Percentiles rank a stretch among this genome's conserved stretches.
Evolutionary conservation across 306 rosid genomes (phyloP).

Genomic region (Pyrus pyrifolia): DNA sequence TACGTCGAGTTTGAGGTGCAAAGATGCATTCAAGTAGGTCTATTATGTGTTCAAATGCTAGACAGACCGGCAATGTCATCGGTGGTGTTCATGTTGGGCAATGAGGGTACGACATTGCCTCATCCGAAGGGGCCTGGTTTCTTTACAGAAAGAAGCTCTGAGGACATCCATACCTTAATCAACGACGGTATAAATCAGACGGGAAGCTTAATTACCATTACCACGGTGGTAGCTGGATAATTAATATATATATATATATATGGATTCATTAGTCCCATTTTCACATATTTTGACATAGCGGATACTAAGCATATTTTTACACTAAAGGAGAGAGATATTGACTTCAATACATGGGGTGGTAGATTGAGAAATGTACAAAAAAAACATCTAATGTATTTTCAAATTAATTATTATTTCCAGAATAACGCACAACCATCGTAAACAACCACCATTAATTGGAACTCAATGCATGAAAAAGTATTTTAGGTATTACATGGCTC

Average conservation of each 20-base stretch:
- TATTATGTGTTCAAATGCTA: constrained; percentile 14
- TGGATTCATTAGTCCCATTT: too few species aligned
- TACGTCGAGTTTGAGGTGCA: background rate
- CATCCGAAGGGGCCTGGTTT: constrained; percentile 23
- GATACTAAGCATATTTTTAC: background rate
- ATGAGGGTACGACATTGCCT: constrained; percentile 7
- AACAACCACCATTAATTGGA: too few species aligned
- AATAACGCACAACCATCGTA: too few species aligned
- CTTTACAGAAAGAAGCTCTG: constrained; percentile 13
- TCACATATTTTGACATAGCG: too few species aligned
- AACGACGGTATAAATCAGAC: background rate
- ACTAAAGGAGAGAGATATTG: background rate
- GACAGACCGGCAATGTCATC: constrained; percentile 22
- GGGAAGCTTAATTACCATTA: background rate
- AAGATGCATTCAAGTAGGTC: constrained; percentile 20
- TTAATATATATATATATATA: too few species aligned
- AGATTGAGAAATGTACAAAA: background rate
- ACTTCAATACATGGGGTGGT: background rate
- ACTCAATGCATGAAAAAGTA: too few species aligned
- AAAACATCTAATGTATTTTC: background rate
- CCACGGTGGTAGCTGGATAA: background rate
- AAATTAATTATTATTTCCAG: background rate
- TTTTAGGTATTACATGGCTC: too few species aligned
- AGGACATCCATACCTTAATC: background rate
- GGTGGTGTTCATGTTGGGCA: constrained; percentile 11